Base-by-base conservation (phyloP, 164 flowering plant genomes). In the Vitis rotundifolia region DNA sequence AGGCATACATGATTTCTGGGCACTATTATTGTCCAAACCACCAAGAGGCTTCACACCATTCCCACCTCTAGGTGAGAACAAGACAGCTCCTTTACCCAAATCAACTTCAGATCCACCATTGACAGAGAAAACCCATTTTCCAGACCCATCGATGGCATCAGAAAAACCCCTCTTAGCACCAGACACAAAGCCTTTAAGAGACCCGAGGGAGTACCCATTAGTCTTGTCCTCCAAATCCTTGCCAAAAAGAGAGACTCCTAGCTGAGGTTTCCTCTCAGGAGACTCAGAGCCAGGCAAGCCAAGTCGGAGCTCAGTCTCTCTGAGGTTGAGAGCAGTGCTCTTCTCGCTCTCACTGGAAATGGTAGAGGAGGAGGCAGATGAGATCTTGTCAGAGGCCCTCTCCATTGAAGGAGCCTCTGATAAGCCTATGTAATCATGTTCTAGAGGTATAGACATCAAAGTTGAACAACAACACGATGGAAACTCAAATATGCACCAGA, bases 391-490 rank as follows among this genome's bases (percentile, higher is more conserved):
- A 63, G 83, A 71, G 75, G 58, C 47, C 69, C 66, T 75, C 26
- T 75, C 79, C 79, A 78, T 71, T 59, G 80, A 69, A 64, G 84
- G 69, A 59, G 68, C 49, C 59, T 74, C 81, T 50, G 76, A 48
- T 57, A 81, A 69, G 72, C 80, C 78, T 78, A 81, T 81, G 76
- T 78, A 81, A 58, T 81, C 78, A 78, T 76, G 84, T 15, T 81
- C 84, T n/a, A 66, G 16, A 12, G 73, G 80, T 54, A 37, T 69
- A 61, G 78, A 66, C 78, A 80, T 76, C 73, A 71, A 71, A 74
- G 51, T 55, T 28, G 22, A 55, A 63, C 18, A 48, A 37, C 13
- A 37, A 13, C 44, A 54, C 53, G 10, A 14, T 54, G 10, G 28
- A 8, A 19, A 5, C 28, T n/a, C 9, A 18, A 51, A 61, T 14